Evolutionary conservation across 495 filamentous ascomycete species (phyloP).

Genomic region (Penicillium coprophilum): DNA sequence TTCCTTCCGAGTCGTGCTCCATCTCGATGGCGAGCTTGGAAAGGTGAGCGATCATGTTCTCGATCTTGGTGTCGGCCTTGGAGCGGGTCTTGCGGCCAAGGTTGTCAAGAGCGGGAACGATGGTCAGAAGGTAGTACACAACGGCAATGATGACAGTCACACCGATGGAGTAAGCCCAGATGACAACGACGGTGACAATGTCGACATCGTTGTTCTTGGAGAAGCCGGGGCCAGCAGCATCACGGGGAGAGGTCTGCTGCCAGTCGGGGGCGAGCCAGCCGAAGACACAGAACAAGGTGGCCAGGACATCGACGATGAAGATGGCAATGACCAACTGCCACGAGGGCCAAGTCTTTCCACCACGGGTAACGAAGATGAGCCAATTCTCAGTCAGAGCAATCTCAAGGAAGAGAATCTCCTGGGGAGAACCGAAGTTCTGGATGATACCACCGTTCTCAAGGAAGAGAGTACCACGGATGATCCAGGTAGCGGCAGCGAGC

Average conservation of each 20-base stretch:
- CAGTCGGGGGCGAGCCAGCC: conserved; percentile 61
- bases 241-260: conserved; percentile 44
- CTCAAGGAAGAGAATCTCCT: conserved; percentile 73
- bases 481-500: conserved; percentile 67
- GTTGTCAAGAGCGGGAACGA: conserved; percentile 66
- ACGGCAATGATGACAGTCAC: conserved; percentile 77
- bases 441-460: conserved; percentile 68
- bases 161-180: conserved; percentile 78
- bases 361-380: conserved; percentile 78
- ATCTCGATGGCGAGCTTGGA: conserved; percentile 75
- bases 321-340: conserved; percentile 73
- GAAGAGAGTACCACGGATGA: conserved; percentile 66
- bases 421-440: conserved; percentile 68
- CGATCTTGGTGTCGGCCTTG: conserved; percentile 70
- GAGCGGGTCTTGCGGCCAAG: conserved; percentile 77
- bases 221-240: conserved; percentile 42
- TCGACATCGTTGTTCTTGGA: conserved; percentile 61
- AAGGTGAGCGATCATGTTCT: conserved; percentile 76
- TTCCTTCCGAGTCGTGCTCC: conserved; percentile 57
- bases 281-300: conserved; percentile 72
- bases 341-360: conserved; percentile 67
- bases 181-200: conserved; percentile 74
- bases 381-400: conserved; percentile 75
- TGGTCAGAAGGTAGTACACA: conserved; percentile 72
- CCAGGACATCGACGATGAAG: conserved; percentile 66